phyloP scores from a whole-genome alignment of 169 alveolate species.

The Blepharisma undulans region DNA sequence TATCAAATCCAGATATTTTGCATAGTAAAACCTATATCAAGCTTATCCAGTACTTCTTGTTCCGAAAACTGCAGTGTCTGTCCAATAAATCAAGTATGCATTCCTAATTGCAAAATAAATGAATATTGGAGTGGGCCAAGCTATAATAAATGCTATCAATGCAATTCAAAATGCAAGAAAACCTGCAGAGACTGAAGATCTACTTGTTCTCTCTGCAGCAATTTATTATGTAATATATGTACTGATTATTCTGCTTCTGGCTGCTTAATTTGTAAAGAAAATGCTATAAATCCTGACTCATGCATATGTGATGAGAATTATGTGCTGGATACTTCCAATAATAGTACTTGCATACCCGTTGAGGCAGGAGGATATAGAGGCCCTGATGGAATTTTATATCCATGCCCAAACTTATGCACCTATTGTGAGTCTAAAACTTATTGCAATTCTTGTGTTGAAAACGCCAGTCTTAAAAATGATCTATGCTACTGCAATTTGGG shows the following conservation, averaged over 20 bases:
- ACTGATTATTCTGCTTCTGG: neutral
- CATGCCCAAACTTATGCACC: neutral
- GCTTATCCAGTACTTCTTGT: neutral
- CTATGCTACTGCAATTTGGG: neutral
- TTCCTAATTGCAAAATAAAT: neutral
- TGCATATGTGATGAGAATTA: neutral
- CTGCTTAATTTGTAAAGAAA: neutral
- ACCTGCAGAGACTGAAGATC: neutral
- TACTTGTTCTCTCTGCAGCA: neutral
- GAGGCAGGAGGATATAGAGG: neutral
- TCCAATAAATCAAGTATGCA: neutral
- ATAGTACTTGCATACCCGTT: neutral
- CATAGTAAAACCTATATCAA: neutral
- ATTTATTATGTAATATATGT: neutral
- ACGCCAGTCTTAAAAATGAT: neutral
- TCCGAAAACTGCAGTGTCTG: neutral
- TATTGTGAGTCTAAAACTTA: neutral
- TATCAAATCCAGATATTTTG: neutral
- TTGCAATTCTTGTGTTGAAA: neutral
- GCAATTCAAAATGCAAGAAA: neutral
- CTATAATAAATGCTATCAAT: neutral
- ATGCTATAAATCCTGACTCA: neutral
- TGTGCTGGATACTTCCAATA: neutral
- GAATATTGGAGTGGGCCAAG: constrained; percentile 12
- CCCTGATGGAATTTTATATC: neutral